Evolutionary conservation across 139 green algal genomes (phyloP).

Genomic region (Haematococcus sp.): DNA sequence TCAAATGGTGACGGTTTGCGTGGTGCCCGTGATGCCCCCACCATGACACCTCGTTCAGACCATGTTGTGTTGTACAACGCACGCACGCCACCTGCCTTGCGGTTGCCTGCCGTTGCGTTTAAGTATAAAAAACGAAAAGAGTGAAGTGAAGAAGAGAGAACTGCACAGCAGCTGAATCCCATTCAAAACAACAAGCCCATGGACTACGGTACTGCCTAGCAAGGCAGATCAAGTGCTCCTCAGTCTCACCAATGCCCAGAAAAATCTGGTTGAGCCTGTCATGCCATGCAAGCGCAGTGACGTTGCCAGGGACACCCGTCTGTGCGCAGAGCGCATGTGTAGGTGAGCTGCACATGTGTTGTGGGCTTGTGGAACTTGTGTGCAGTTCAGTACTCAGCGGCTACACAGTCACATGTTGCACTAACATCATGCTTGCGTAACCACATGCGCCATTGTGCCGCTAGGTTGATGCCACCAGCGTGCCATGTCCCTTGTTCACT

Average conservation of each 20-base stretch:
- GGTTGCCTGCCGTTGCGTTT: slow-evolving; percentile 33
- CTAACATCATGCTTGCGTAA: no score
- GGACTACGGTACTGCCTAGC: no score
- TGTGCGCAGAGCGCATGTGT: not conserved
- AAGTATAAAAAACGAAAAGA: no score
- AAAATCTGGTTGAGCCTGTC: slow-evolving; percentile 91
- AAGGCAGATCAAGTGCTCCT: not conserved
- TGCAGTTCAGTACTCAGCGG: no score
- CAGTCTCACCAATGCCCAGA: slow-evolving; percentile 63
- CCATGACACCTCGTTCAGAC: slow-evolving; percentile 74
- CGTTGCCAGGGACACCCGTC: slow-evolving; percentile 58
- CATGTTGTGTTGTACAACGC: slow-evolving; percentile 81
- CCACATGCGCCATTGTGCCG: no score
- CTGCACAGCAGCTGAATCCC: no score
- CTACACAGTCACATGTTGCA: no score
- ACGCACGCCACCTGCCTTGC: slow-evolving; percentile 51
- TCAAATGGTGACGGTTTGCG: slow-evolving; percentile 57
- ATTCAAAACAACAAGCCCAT: no score
- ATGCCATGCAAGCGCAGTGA: slow-evolving; percentile 82
- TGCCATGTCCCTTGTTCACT: no score
- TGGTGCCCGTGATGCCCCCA: slow-evolving; percentile 52
- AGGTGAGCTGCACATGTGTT: no score
- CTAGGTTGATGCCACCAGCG: no score
- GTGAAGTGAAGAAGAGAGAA: not conserved
- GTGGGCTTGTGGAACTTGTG: not conserved